Base-by-base conservation (phyloP, 1,139 yeast species). In the Candida mesenterica region DNA sequence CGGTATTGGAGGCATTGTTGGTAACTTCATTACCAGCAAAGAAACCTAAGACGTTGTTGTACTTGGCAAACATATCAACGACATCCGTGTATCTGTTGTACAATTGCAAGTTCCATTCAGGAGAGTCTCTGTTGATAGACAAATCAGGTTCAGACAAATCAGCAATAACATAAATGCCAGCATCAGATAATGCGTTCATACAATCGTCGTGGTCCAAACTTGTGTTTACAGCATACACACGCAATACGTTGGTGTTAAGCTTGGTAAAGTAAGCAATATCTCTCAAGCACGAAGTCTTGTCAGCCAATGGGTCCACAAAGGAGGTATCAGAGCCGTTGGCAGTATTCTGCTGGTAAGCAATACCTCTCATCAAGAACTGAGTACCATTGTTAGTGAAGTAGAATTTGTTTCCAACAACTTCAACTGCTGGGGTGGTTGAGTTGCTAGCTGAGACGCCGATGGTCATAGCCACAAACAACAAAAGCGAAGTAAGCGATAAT, bases 11-110 rank as follows among this genome's bases (percentile, higher is more conserved):
- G 14, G 50, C 53, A 37, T 58, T 58, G 49, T 68, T 68, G 53
- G 92, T 82, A 41, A 90, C 84, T 68, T 90, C 97, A 58, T 90
- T 90, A 53, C 97, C 97, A 30, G 95, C 80, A 56, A 90, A 82
- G 68, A 88, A 88, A n/a, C 96, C 97, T 43, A 89, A 65, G 10
- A 87, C 72, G 57, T 90, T 90, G 39, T 95, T 81, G 63, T 86
- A 90, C 50, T 79, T 72, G 52, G 82, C 79, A 65, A 90, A 85
- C 39, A 82, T 83, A 54, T 90, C 96, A 47, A 89, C 82, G 45
- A 89, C 82, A 39, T 74, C 75, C 60, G 90, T 87, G 46, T 88
- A 87, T 55, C 92, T 82, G 34, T 76, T 63, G 55, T 84, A 67
- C 56, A 87, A 84, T 32, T 68, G 73, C 22, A 75, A 63, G 54